Conservation (phyloP, 1,139 yeast species). For the Saccharomyces hybrid region DNA sequence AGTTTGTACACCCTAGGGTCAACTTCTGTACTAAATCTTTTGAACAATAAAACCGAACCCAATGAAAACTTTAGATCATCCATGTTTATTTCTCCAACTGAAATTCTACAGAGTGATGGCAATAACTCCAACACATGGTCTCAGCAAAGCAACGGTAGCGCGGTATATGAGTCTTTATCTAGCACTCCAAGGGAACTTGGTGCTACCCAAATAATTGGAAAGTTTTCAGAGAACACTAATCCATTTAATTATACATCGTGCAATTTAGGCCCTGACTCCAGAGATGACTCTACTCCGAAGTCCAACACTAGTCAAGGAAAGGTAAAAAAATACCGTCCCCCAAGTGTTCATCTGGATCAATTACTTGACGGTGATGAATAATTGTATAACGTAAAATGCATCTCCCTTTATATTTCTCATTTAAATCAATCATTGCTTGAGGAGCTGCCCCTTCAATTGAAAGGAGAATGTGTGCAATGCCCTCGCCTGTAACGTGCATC, state of each 20-base stretch:
- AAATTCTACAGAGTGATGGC: slow-evolving; percentile 18
- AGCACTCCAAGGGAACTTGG: slow-evolving; percentile 7
- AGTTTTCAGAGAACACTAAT: neutral
- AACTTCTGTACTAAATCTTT: slow-evolving; percentile 8
- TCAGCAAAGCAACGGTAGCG: slow-evolving; percentile 1
- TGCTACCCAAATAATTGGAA: slow-evolving; percentile 5
- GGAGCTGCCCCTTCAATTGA: neutral
- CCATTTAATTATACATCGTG: neutral
- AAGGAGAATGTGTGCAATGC: neutral
- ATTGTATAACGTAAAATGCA: neutral
- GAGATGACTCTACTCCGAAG: neutral
- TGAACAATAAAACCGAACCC: slow-evolving; percentile 5
- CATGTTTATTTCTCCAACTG: slow-evolving; percentile 36
- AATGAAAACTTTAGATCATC: slow-evolving; percentile 21
- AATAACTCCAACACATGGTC: slow-evolving; percentile 2
- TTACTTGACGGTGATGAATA: slow-evolving; percentile 11
- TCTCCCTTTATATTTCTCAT: neutral
- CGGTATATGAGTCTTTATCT: slow-evolving; percentile 4
- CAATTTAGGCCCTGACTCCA: neutral
- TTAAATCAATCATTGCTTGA: neutral
- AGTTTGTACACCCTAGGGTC: slow-evolving; percentile 23
- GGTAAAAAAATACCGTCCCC: slow-evolving; percentile 12
- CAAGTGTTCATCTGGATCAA: slow-evolving; percentile 18
- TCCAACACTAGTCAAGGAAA: slow-evolving; percentile 4
- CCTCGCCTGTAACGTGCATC: neutral